A percentile compares a stretch with the other conserved stretches of the same genome.
phyloP scores from a whole-genome alignment of 1,284 basidiomycete species.

The Malassezia globosa region DNA sequence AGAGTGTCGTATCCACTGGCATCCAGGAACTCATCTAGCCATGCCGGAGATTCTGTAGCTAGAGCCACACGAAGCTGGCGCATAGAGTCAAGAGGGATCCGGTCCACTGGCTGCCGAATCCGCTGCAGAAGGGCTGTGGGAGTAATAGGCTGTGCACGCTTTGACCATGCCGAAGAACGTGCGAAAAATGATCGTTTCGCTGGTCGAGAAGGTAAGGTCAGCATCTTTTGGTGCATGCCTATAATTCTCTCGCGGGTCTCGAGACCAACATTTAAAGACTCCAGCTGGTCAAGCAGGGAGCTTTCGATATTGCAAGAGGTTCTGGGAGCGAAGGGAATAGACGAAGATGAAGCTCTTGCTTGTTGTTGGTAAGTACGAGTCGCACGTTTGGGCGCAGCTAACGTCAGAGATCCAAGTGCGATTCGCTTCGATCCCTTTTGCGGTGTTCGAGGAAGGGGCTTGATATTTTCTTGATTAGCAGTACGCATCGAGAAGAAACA shows the following conservation, averaged over 20 bases:
- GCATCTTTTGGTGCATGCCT: constrained; percentile 1
- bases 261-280: constrained; percentile 9
- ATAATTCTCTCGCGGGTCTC: not conserved
- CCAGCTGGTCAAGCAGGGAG: not conserved
- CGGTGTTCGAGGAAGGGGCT: not conserved
- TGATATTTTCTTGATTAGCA: not conserved
- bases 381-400: constrained; percentile 4
- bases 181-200: not conserved
- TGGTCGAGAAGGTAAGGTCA: not conserved
- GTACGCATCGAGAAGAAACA: not conserved
- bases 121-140: not conserved
- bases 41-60: constrained; percentile 52
- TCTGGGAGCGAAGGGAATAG: not conserved
- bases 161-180: not conserved
- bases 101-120: not conserved
- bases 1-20: constrained; percentile 74
- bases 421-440: not conserved
- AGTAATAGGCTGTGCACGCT: not conserved
- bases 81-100: constrained; percentile 9
- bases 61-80: constrained; percentile 38
- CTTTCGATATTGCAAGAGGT: not conserved
- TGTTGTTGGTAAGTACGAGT: constrained; percentile 5
- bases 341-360: not conserved
- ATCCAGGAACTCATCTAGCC: constrained; percentile 81
- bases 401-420: not conserved